phyloP scores from a whole-genome alignment of 1,284 basidiomycete species.

The Boletus mariae region DNA sequence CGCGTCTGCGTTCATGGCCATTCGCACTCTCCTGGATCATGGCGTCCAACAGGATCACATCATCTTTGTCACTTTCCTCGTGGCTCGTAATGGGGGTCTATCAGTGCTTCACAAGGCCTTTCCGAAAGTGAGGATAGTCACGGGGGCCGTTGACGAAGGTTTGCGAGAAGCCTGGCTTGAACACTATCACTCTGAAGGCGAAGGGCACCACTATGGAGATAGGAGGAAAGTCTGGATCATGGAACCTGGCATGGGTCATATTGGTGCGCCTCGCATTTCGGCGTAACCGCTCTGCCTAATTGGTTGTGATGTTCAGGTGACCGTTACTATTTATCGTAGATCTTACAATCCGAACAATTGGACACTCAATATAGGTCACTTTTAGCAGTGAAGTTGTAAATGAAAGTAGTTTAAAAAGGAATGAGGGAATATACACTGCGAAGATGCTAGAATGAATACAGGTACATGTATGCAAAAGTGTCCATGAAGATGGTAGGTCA shows the following conservation, averaged over 20 bases:
- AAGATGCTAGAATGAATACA: conserved; percentile 8
- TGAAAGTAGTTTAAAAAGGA: conserved; percentile 13
- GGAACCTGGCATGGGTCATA: conserved; percentile 80
- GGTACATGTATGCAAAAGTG: background rate
- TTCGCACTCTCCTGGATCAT: conserved; percentile 93
- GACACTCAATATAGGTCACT: conserved; percentile 11
- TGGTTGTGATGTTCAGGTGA: conserved; percentile 35
- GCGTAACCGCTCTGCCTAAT: conserved; percentile 4
- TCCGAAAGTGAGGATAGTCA: conserved; percentile 77
- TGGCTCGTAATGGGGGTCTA: conserved; percentile 76
- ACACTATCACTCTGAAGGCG: conserved; percentile 44
- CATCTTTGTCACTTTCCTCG: conserved; percentile 86
- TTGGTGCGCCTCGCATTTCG: conserved; percentile 46
- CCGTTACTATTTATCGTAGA: conserved; percentile 42
- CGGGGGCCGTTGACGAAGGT: conserved; percentile 75
- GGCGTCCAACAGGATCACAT: conserved; percentile 85
- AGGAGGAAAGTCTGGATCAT: conserved; percentile 71
- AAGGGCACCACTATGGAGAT: conserved; percentile 33
- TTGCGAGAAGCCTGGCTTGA: conserved; percentile 71
- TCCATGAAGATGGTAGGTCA: conserved; percentile 4
- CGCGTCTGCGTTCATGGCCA: conserved; percentile 93
- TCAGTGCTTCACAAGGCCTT: conserved; percentile 79
- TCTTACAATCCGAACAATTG: background rate
- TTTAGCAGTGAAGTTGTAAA: conserved; percentile 4
- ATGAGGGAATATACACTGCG: conserved; percentile 16